Evolutionary conservation across 139 green algal species (phyloP).

Genomic region (Picochlorum costavermella): DNA sequence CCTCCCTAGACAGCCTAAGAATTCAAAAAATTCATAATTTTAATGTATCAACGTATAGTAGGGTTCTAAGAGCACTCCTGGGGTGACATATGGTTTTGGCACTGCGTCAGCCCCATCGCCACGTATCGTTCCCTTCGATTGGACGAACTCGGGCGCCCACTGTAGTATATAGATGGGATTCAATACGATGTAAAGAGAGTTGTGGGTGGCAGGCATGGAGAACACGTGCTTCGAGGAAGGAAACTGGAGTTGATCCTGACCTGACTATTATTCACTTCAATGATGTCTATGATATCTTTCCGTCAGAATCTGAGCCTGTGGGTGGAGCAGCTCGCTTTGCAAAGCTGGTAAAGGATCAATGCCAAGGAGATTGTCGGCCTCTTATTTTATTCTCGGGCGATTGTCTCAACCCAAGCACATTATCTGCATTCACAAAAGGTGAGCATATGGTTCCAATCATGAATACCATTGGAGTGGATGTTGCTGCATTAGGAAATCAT

Average conservation of each 20-base stretch:
- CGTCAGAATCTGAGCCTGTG: constrained; percentile 39
- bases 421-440: constrained; percentile 62
- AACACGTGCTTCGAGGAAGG: too few relatives aligned
- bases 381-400: constrained; percentile 75
- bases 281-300: constrained; percentile 61
- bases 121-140: too few relatives aligned
- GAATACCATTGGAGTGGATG: constrained; percentile 51
- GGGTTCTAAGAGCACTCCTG: too few relatives aligned
- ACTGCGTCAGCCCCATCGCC: too few relatives aligned
- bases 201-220: neutral
- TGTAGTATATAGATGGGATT: too few relatives aligned
- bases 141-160: too few relatives aligned
- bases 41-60: too few relatives aligned
- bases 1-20: too few relatives aligned
- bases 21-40: too few relatives aligned
- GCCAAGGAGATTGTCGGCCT: constrained; percentile 15
- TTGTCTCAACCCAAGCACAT: constrained; percentile 56
- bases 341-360: constrained; percentile 9
- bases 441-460: constrained; percentile 71
- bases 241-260: neutral
- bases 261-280: constrained; percentile 63
- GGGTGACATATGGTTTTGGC: too few relatives aligned
- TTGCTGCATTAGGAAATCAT: constrained; percentile 37
- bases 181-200: neutral
- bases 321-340: constrained; percentile 51